These are phyloP conservation scores for Mycosarcoma maydis DNA, from an alignment of 1,284 basidiomycete species.

Conservation along the genomic window DNA sequence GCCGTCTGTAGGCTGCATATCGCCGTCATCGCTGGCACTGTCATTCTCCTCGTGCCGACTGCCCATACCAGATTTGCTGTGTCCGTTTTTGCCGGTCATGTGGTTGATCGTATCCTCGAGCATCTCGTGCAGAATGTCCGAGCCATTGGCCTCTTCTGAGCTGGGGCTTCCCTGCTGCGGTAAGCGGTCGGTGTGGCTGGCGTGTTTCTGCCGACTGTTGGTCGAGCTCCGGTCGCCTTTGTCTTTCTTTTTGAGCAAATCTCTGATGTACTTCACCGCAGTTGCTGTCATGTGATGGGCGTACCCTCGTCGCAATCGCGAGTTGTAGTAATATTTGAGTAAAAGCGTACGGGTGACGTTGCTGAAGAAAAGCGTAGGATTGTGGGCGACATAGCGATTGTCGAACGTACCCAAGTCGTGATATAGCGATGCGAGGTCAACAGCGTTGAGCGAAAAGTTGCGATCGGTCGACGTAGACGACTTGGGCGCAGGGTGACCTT, in stretches of 20 bases:
- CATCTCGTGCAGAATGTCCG: conserved; percentile 64
- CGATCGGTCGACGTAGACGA: conserved; percentile 18
- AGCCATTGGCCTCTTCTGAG: conserved; percentile 3
- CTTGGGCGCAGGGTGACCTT: conserved; percentile 19
- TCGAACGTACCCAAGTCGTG: conserved; percentile 84
- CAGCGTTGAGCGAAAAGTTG: conserved; percentile 14
- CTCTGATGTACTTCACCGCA: conserved; percentile 59
- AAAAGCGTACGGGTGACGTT: conserved; percentile 83
- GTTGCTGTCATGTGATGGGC: conserved; percentile 88
- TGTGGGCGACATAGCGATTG: conserved; percentile 90
- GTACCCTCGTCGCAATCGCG: conserved; percentile 76
- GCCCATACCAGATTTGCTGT: conserved; percentile 32
- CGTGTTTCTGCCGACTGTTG: not conserved
- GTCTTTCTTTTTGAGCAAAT: conserved; percentile 48
- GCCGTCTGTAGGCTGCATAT: conserved; percentile 48
- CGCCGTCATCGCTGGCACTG: conserved; percentile 7
- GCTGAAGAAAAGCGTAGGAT: conserved; percentile 83
- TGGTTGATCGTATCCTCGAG: conserved; percentile 57
- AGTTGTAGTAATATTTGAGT: conserved; percentile 89
- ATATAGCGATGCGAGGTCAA: conserved; percentile 68
- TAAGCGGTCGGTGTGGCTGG: not conserved
- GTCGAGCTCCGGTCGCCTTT: conserved; percentile 7
- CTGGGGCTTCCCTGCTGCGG: conserved; percentile 13
- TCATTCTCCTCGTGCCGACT: conserved; percentile 9
- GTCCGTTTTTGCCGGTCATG: conserved; percentile 35